Conservation (phyloP, 345 rosid genomes). For the Angophora floribunda region DNA sequence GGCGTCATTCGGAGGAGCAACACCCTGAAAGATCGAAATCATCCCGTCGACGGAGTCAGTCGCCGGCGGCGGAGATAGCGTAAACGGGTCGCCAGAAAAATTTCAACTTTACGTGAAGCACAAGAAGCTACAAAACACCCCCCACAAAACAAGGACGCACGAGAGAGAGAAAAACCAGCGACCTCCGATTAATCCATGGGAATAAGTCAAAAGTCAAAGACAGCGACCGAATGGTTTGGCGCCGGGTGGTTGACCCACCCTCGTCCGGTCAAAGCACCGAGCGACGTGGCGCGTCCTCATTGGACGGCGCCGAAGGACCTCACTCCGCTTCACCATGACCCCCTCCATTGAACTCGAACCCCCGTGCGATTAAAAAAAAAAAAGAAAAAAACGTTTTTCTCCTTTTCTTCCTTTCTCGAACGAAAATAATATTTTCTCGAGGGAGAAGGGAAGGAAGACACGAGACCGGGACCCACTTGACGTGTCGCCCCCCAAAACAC, state of each 20-base stretch:
- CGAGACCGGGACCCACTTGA: not conserved
- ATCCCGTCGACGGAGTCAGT: not conserved
- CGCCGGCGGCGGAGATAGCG: not conserved
- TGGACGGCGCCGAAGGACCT: not conserved
- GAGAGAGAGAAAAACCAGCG: not conserved
- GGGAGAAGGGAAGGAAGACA: not conserved
- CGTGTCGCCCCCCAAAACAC: not conserved
- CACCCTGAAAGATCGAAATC: conserved; percentile 19
- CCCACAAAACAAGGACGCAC: not conserved
- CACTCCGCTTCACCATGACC: not conserved
- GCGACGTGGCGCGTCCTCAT: not conserved
- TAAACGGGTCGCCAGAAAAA: not conserved
- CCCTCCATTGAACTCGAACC: not conserved
- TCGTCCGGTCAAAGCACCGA: not conserved
- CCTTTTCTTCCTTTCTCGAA: not conserved
- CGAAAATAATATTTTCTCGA: not conserved
- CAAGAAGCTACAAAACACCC: not conserved
- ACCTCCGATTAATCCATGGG: not conserved
- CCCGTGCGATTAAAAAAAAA: not conserved
- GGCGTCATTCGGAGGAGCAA: conserved; percentile 18
- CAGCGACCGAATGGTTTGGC: not conserved
- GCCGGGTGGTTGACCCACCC: not conserved
- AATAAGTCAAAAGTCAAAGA: not conserved
- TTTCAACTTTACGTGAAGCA: not conserved
- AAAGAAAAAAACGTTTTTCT: not conserved